Evolutionary conservation across 345 rosid genomes (phyloP), one percentile per base, ranked within the genome.

Genomic region (Erysimum cheiranthoides): DNA sequence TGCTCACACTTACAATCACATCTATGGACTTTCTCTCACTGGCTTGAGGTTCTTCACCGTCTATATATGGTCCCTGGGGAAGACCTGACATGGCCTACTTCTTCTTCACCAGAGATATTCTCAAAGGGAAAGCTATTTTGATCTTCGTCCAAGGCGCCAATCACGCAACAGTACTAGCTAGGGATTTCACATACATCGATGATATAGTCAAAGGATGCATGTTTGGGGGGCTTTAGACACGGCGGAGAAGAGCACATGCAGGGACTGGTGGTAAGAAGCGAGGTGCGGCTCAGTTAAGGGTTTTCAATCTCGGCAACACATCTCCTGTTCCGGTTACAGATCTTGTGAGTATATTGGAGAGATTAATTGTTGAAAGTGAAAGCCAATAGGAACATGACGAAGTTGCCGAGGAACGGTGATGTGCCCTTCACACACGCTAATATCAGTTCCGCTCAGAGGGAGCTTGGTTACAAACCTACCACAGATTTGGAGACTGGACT

Each of bases 121-220:
- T 85, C 76, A 83, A 83, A 45, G 79, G 85, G 32, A 85, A 83
- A 79, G 8, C 78, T 3, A 72, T 85, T 16, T 51, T 78, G 1
- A 66, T 83, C 30, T 85, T 81, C n/a, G n/a, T n/a, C 30, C 82
- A 83, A 16, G 85, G 84, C 2, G 82, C 71, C 12, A 70, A 85
- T 27, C 82, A 82, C 39, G 76, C 72, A 4, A 56, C 80, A 0
- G 89, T 85, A n/a, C n/a, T n/a, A 10, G 85, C 86, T 0, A 82
- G 89, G 64, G 89, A 85, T 49, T 83, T 85, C 51, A 85, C 85
- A 6, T 81, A 85, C 76, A 84, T 93, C 59, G 98, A 93, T 67
- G 98, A 93, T 71, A 89, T 93, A 34, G 98, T 91, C 39, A 91
- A 87, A 79, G 98, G 98, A 3, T 93, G 97, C n/a, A n/a, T n/a